Evolutionary conservation across 495 filamentous ascomycete genomes (phyloP).

Genomic region (Penicillium soppii): DNA sequence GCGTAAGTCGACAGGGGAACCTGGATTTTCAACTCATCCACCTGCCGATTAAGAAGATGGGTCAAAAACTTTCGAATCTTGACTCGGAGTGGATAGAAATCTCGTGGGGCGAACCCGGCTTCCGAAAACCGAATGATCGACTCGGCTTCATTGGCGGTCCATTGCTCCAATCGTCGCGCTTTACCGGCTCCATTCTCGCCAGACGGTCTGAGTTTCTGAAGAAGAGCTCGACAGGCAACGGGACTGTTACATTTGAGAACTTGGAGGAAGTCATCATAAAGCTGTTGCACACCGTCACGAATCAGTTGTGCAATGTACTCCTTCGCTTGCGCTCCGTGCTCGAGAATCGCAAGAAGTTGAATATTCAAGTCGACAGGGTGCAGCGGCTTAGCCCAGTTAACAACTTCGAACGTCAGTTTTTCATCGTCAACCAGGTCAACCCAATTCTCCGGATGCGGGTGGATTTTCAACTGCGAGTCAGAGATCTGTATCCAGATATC

Average conservation of each 20-base stretch:
- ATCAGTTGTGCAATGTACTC: constrained; percentile 59
- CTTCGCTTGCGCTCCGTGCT: constrained; percentile 60
- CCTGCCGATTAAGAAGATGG: constrained; percentile 52
- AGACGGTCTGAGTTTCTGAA: constrained; percentile 37
- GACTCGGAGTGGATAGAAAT: constrained; percentile 58
- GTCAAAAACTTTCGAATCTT: constrained; percentile 54
- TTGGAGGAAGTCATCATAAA: constrained; percentile 52
- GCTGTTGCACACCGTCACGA: constrained; percentile 50
- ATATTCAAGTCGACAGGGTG: constrained; percentile 67
- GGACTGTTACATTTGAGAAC: constrained; percentile 49
- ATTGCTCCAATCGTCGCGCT: constrained; percentile 33
- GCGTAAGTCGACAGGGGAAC: constrained; percentile 74
- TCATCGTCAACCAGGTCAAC: constrained; percentile 36
- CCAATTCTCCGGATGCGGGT: constrained; percentile 54
- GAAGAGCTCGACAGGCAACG: constrained; percentile 35
- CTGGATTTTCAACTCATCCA: constrained; percentile 67
- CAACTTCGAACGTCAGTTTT: constrained; percentile 72
- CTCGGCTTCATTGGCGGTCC: constrained; percentile 33
- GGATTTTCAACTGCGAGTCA: constrained; percentile 78
- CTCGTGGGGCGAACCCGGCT: constrained; percentile 64
- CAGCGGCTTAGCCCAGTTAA: constrained; percentile 59
- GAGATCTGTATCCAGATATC: constrained; percentile 74
- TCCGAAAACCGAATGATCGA: constrained; percentile 40
- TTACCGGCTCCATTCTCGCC: constrained; percentile 23
- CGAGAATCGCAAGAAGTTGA: constrained; percentile 76